Percentiles rank a stretch among this genome's conserved stretches.
phyloP scores from a whole-genome alignment of 2,329 filamentous ascomycete species.

The Lachnellula hyalina region DNA sequence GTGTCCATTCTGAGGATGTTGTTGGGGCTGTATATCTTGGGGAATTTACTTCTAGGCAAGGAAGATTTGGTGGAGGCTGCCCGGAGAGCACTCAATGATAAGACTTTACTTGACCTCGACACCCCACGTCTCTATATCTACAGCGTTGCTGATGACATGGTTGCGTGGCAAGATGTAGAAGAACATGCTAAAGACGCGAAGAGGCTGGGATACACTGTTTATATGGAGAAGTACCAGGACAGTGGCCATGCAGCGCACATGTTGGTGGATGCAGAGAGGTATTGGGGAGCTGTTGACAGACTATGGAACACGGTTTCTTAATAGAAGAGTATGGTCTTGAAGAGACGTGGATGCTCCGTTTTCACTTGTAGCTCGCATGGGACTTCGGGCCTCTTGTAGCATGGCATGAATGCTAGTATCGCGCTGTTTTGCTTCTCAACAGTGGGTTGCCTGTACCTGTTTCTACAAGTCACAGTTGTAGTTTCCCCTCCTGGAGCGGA shows the following conservation, averaged over 20 bases:
- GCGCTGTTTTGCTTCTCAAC: too few species aligned
- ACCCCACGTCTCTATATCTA: slow-evolving; percentile 26
- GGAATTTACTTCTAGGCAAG: slow-evolving; percentile 4
- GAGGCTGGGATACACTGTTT: slow-evolving; percentile 15
- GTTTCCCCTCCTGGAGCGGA: too few species aligned
- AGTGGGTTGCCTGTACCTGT: too few species aligned
- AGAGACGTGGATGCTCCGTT: too few species aligned
- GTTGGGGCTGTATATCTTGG: slow-evolving; percentile 5
- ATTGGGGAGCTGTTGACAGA: slow-evolving; percentile 22
- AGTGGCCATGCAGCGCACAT: slow-evolving; percentile 24
- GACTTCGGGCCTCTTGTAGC: too few species aligned
- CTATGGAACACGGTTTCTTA: slow-evolving; percentile 18
- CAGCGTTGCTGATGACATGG: slow-evolving; percentile 23
- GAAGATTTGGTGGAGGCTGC: slow-evolving; percentile 12
- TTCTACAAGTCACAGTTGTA: too few species aligned
- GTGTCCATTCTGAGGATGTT: slow-evolving; percentile 7
- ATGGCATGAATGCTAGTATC: too few species aligned
- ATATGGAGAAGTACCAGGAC: slow-evolving; percentile 17
- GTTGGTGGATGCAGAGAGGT: slow-evolving; percentile 16
- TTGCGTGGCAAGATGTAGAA: slow-evolving; percentile 24
- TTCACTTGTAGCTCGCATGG: too few species aligned
- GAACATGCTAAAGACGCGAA: slow-evolving; percentile 24
- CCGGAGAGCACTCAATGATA: slow-evolving; percentile 21
- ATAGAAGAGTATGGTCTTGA: neutral
- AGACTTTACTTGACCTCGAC: slow-evolving; percentile 11